Evolutionary conservation across 257 asterid species (phyloP).

Genomic region (Cruciata laevipes): DNA sequence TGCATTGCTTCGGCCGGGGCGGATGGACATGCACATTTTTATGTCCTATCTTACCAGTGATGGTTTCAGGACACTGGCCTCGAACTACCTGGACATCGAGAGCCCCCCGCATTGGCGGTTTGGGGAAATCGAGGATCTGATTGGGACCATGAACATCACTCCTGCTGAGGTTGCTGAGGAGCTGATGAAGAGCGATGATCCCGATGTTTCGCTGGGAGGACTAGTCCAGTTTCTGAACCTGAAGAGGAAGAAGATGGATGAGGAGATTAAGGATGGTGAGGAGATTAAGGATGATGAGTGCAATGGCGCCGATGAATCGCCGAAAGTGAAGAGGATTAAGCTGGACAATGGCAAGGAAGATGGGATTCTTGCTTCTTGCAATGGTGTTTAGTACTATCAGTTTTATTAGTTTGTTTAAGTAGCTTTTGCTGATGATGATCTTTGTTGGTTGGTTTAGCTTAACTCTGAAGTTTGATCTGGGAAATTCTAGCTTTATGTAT

Average conservation of each 20-base stretch:
- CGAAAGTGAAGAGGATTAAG: slow-evolving; percentile 13
- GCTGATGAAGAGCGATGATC: slow-evolving; percentile 63
- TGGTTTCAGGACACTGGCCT: slow-evolving; percentile 46
- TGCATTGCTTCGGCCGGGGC: slow-evolving; percentile 68
- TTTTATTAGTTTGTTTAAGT: background rate
- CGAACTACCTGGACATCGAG: slow-evolving; percentile 39
- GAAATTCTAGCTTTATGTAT: background rate
- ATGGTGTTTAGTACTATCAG: background rate
- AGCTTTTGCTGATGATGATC: background rate
- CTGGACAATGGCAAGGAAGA: slow-evolving; percentile 7
- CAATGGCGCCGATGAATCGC: slow-evolving; percentile 5
- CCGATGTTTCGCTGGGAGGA: slow-evolving; percentile 33
- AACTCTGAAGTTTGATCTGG: background rate
- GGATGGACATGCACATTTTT: slow-evolving; percentile 83
- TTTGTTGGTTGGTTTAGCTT: background rate
- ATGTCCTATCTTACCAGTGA: slow-evolving; percentile 60
- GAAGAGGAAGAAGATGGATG: slow-evolving; percentile 23
- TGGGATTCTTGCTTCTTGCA: background rate
- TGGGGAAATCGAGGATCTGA: slow-evolving; percentile 35
- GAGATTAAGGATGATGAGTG: background rate
- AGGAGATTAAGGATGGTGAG: background rate
- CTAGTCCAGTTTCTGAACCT: slow-evolving; percentile 41
- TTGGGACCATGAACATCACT: slow-evolving; percentile 30
- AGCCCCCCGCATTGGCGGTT: slow-evolving; percentile 20
- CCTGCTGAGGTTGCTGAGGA: slow-evolving; percentile 84